Evolutionary conservation across 1,284 basidiomycete genomes (phyloP).

Genomic region (Cutaneotrichosporon curvatum): DNA sequence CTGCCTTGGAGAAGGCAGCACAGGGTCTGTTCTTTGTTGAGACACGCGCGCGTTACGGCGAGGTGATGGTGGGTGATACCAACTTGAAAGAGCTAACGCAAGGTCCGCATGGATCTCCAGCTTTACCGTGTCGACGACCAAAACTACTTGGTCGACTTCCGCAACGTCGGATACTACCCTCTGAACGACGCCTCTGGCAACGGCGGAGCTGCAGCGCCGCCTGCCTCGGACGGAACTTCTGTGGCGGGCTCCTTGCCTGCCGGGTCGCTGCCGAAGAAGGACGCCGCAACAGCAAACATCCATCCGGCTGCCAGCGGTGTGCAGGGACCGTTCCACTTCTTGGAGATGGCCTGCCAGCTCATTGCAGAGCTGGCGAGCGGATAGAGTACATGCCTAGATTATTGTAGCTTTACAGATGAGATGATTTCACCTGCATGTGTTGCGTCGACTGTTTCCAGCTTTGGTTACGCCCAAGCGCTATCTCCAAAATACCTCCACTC

Average conservation of each 20-base stretch:
- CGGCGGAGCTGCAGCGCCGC: slow-evolving; percentile 54
- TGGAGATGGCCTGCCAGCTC: slow-evolving; percentile 77
- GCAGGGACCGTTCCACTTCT: slow-evolving; percentile 85
- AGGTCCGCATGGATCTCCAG: slow-evolving; percentile 95
- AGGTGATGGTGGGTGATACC: slow-evolving; percentile 67
- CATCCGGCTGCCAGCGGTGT: slow-evolving; percentile 49
- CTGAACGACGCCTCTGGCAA: slow-evolving; percentile 51
- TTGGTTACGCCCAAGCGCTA: no score
- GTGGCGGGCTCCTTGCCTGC: slow-evolving; percentile 14
- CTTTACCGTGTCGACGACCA: slow-evolving; percentile 90
- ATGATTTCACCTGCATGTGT: no score
- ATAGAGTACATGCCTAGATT: background rate
- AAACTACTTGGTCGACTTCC: slow-evolving; percentile 97
- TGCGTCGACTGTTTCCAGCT: no score
- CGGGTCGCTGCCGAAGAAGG: slow-evolving; percentile 1
- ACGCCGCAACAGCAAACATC: background rate
- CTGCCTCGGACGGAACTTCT: slow-evolving; percentile 41
- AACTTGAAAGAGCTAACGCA: slow-evolving; percentile 3
- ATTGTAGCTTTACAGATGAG: slow-evolving; percentile 5
- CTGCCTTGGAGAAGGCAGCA: slow-evolving; percentile 49
- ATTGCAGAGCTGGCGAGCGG: slow-evolving; percentile 50
- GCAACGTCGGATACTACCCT: slow-evolving; percentile 86
- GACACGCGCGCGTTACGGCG: slow-evolving; percentile 79
- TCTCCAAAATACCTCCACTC: no score
- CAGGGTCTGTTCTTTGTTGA: slow-evolving; percentile 84